These are phyloP conservation scores for Penicillium sp. DNA, from an alignment of 2,329 filamentous ascomycete species.

Conservation along the genomic window DNA sequence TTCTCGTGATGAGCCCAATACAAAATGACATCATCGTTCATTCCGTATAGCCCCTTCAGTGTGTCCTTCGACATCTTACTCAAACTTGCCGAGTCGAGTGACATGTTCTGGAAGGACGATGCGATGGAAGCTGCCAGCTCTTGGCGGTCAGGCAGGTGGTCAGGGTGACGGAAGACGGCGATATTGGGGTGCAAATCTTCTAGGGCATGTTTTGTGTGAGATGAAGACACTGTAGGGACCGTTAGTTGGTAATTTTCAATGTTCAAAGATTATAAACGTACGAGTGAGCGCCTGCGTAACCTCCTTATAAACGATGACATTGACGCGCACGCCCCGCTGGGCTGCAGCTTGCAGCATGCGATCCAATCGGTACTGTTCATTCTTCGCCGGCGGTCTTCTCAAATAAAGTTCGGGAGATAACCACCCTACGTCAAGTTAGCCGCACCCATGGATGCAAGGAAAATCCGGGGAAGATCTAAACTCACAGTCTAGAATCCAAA, in stretches of 20 bases:
- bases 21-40: constrained; percentile 73
- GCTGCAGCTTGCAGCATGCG: constrained; percentile 78
- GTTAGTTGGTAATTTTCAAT: background rate
- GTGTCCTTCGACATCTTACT: constrained; percentile 69
- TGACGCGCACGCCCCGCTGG: constrained; percentile 76
- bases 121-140: constrained; percentile 60
- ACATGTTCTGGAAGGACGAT: constrained; percentile 55
- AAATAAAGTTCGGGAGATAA: constrained; percentile 83
- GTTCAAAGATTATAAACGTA: constrained; percentile 50
- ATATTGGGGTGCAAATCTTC: constrained; percentile 80
- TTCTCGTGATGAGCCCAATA: constrained; percentile 97
- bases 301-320: constrained; percentile 91
- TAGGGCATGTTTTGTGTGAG: constrained; percentile 76
- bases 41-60: constrained; percentile 76
- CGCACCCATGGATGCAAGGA: background rate
- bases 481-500: constrained; percentile 78
- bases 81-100: constrained; percentile 53
- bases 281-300: constrained; percentile 75
- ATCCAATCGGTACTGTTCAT: constrained; percentile 81
- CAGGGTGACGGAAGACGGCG: constrained; percentile 83
- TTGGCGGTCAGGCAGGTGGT: constrained; percentile 74
- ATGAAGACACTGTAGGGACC: constrained; percentile 55
- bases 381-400: constrained; percentile 73
- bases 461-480: background rate
- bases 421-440: constrained; percentile 57